Evolutionary conservation across 2,329 filamentous ascomycete genomes (phyloP), one percentile per base, ranked within the genome.

Genomic region (Neofusicoccum laricinum): DNA sequence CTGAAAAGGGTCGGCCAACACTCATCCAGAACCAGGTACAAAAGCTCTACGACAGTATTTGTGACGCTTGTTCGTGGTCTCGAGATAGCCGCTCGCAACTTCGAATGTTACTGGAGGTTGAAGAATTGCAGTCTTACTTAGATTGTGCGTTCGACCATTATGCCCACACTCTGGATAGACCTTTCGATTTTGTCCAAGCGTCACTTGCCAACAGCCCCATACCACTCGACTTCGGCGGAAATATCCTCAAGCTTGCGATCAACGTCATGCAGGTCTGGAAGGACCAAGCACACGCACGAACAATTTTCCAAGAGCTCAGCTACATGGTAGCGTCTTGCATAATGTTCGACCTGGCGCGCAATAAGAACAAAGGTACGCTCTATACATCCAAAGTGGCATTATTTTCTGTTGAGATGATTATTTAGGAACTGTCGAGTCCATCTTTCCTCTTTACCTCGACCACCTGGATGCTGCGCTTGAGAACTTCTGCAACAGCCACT

Each of bases 91-190:
- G 84, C 67, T 73, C 74, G 40, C 71, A 76, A 65, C 75, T 81
- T 4, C 78, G 82, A 5, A 82, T 84, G 80, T 70, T 84, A 2
- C 76, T 79, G 14, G 78, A 80, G 43, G 75, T 78, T 1, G 79
- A 82, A 14, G 76, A 82, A 19, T 70, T 85, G 5, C 77, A 84
- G 43, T 68, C 73, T 0, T 84, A 84, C 67, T 71, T 85, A 1
- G 78, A 83, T 67, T 75, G 71, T 30, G 83, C 80, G 0, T 85
- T 84, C 67, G 78, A 82, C 51, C 83, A 85, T 66, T 85, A 83
- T 63, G 73, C 80, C 2, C 71, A 71, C 1, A 72, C 77, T 43
- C 70, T 84, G 4, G 75, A 82, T 51, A 71, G 70, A 0, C 80
- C 83, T 3, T 85, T 85, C 68, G 79, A 85, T 67, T 85, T 85